Percentiles rank a stretch among this genome's conserved stretches.
Conservation (phyloP, 208 protist genomes). For the Trypanosomatidae sp. region DNA sequence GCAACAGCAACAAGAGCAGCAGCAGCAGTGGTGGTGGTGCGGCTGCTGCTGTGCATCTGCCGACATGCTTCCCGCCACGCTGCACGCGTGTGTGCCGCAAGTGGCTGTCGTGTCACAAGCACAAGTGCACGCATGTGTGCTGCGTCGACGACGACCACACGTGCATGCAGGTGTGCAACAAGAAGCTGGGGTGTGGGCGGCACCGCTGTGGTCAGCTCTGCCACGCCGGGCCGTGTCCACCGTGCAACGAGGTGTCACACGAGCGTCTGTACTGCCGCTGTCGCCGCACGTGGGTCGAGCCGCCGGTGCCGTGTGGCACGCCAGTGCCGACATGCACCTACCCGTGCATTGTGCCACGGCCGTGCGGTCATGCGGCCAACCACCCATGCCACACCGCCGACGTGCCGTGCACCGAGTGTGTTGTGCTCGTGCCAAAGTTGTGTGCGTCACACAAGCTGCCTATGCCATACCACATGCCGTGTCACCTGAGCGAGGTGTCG, state of each 20-base stretch:
- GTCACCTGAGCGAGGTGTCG: constrained; percentile 34
- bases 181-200: constrained; percentile 60
- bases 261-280: constrained; percentile 83
- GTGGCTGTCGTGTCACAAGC: constrained; percentile 71
- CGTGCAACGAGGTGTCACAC: constrained; percentile 55
- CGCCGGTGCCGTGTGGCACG: constrained; percentile 85
- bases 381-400: constrained; percentile 68
- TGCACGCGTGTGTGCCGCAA: constrained; percentile 53
- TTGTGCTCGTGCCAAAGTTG: constrained; percentile 60
- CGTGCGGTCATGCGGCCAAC: constrained; percentile 78
- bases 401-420: constrained; percentile 55
- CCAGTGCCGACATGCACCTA: constrained; percentile 63
- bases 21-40: constrained; percentile 7
- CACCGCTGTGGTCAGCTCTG: constrained; percentile 79
- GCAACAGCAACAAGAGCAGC: too few species aligned
- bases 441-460: constrained; percentile 65
- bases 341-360: constrained; percentile 54
- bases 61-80: constrained; percentile 27
- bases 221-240: constrained; percentile 64
- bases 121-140: constrained; percentile 69
- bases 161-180: constrained; percentile 73
- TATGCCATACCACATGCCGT: constrained; percentile 62
- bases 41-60: too few species aligned
- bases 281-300: constrained; percentile 61
- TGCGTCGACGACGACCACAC: constrained; percentile 71